Evolutionary conservation across 1,139 yeast species (phyloP).

Genomic region (Hyphopichia wangnamkhiaoensis): DNA sequence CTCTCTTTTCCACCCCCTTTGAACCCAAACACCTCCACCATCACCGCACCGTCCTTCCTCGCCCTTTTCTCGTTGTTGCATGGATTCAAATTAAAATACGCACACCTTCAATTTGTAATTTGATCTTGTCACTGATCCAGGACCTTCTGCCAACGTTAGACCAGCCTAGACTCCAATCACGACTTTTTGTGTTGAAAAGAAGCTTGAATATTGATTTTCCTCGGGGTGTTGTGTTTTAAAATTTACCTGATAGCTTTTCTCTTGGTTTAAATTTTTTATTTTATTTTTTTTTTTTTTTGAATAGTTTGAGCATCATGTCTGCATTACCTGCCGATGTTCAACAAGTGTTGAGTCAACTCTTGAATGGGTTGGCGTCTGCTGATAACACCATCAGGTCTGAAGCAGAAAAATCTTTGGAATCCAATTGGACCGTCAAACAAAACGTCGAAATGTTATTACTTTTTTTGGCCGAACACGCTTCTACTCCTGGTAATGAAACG

Average conservation of each 20-base stretch:
- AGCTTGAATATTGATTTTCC: no score
- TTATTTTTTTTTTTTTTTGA: constrained; percentile 5
- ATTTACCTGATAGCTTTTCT: no score
- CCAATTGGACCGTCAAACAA: constrained; percentile 69
- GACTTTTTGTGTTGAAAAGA: no score
- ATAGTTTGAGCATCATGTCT: constrained; percentile 43
- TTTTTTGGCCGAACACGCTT: constrained; percentile 82
- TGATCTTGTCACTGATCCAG: not conserved
- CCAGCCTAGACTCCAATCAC: no score
- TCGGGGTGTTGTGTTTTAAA: not conserved
- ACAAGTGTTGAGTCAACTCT: constrained; percentile 55
- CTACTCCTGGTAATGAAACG: constrained; percentile 55
- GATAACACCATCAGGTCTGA: constrained; percentile 72
- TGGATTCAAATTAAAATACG: not conserved
- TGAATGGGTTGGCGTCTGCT: constrained; percentile 72
- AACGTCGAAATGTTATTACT: constrained; percentile 69
- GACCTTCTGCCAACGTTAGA: no score
- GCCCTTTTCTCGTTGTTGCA: not conserved
- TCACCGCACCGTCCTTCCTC: not conserved
- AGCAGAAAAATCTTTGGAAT: constrained; percentile 75
- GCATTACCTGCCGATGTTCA: constrained; percentile 65
- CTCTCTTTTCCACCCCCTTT: no score
- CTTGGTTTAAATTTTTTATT: not conserved
- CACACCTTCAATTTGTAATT: not conserved
- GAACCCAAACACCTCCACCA: no score